Evolutionary conservation across 2,329 filamentous ascomycete species (phyloP).

Genomic region (Waltergamsia citrina): DNA sequence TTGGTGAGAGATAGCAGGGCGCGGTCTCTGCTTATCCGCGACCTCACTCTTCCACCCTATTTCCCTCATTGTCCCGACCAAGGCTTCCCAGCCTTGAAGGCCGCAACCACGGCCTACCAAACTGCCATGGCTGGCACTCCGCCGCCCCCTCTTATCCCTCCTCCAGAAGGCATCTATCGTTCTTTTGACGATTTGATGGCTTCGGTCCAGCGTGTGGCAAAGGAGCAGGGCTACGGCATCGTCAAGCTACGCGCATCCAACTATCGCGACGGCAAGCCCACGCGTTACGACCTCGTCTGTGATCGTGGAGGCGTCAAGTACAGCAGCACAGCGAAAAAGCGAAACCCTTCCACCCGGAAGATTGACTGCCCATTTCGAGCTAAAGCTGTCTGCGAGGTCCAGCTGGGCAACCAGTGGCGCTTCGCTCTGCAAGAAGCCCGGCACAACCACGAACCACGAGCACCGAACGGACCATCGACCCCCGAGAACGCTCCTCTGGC

Average conservation of each 20-base stretch:
- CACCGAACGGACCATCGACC: slow-evolving; percentile 42
- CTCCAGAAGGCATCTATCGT: slow-evolving; percentile 50
- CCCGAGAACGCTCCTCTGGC: slow-evolving; percentile 49
- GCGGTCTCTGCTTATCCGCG: background rate
- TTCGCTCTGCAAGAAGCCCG: slow-evolving; percentile 50
- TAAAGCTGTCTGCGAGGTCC: slow-evolving; percentile 55
- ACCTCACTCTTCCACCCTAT: background rate
- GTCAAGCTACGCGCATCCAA: slow-evolving; percentile 55
- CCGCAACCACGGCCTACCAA: slow-evolving; percentile 20
- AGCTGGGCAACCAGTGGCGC: slow-evolving; percentile 54
- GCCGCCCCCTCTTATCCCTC: slow-evolving; percentile 38
- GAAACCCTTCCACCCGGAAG: slow-evolving; percentile 53
- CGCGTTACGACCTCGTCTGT: slow-evolving; percentile 53
- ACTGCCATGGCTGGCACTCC: slow-evolving; percentile 36
- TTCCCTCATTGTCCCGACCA: slow-evolving; percentile 13
- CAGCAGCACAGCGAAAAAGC: slow-evolving; percentile 55
- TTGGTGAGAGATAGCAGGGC: slow-evolving; percentile 1
- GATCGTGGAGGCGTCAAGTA: slow-evolving; percentile 56
- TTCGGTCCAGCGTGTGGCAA: slow-evolving; percentile 48
- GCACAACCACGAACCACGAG: slow-evolving; percentile 52
- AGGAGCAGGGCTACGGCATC: slow-evolving; percentile 53
- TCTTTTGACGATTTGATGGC: slow-evolving; percentile 49
- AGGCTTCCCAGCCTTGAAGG: slow-evolving; percentile 5
- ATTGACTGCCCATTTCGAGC: slow-evolving; percentile 55
- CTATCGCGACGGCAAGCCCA: slow-evolving; percentile 53